A percentile compares a stretch with the other conserved stretches of the same genome.
Conservation (phyloP, 2,329 filamentous ascomycete genomes). For the Scolecobasidium constrictum region DNA sequence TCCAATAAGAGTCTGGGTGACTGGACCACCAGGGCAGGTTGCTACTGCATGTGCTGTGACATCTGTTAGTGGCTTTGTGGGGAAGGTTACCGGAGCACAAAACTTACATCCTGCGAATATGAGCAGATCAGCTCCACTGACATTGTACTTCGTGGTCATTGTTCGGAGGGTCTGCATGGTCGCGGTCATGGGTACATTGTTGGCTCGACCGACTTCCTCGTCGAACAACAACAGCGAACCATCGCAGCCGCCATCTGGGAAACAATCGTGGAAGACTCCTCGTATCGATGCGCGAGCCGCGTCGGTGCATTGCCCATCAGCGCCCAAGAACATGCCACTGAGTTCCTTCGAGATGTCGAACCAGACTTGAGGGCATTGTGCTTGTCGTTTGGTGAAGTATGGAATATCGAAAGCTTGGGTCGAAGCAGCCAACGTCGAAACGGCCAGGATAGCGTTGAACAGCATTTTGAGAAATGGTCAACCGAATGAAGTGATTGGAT, state of each 20-base stretch:
- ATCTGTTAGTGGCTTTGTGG: neutral
- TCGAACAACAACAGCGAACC: slow-evolving; percentile 30
- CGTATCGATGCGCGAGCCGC: slow-evolving; percentile 23
- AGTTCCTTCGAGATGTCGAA: slow-evolving; percentile 19
- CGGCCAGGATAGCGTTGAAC: too few relatives aligned
- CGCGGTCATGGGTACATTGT: slow-evolving; percentile 35
- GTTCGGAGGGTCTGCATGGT: slow-evolving; percentile 27
- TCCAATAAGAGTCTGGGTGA: slow-evolving; percentile 34
- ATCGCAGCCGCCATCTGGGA: slow-evolving; percentile 25
- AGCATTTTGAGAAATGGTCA: slow-evolving; percentile 3
- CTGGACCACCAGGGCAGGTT: slow-evolving; percentile 41
- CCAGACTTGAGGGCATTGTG: slow-evolving; percentile 21
- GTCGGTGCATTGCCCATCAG: slow-evolving; percentile 20
- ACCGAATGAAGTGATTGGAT: neutral
- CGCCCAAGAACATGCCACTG: slow-evolving; percentile 16
- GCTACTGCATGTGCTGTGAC: slow-evolving; percentile 34
- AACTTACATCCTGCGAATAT: slow-evolving; percentile 32
- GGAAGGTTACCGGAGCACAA: slow-evolving; percentile 6
- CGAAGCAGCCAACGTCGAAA: neutral
- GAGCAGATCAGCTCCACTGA: slow-evolving; percentile 44
- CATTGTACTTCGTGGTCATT: slow-evolving; percentile 30
- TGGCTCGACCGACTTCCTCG: slow-evolving; percentile 23
- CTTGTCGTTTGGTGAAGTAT: neutral
- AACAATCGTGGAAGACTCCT: slow-evolving; percentile 23
- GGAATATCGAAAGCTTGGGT: slow-evolving; percentile 2